These are phyloP conservation scores for Mortierella sp. DNA, from an alignment of 371 early-diverging fungal genomes.

Conservation along the genomic window DNA sequence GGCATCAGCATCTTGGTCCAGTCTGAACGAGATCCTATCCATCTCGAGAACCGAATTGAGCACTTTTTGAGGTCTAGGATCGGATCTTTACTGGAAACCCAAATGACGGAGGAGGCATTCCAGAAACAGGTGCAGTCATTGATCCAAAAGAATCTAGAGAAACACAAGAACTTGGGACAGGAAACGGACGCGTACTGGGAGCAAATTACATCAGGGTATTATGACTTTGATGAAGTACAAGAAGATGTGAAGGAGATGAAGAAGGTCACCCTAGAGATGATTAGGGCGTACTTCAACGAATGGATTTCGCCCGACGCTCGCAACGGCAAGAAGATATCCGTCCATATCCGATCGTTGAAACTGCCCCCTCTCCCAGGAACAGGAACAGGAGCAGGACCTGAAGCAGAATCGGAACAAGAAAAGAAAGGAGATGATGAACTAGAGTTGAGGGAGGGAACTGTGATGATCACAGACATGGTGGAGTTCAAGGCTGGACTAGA, in stretches of 20 bases:
- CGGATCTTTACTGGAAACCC: slow-evolving; percentile 56
- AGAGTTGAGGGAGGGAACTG: slow-evolving; percentile 53
- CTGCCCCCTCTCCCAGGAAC: slow-evolving; percentile 25
- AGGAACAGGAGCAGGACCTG: too few relatives aligned
- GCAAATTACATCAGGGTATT: slow-evolving; percentile 78
- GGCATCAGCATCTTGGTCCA: slow-evolving; percentile 84
- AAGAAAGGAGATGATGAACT: slow-evolving; percentile 15
- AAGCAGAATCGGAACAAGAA: slow-evolving; percentile 7
- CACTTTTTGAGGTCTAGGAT: slow-evolving; percentile 64
- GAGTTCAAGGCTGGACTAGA: slow-evolving; percentile 67
- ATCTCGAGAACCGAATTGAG: slow-evolving; percentile 84
- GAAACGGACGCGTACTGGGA: slow-evolving; percentile 81
- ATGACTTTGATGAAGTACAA: slow-evolving; percentile 76
- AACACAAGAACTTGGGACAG: slow-evolving; percentile 83
- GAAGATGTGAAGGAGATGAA: slow-evolving; percentile 55
- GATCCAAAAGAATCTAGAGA: slow-evolving; percentile 78
- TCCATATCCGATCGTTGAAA: slow-evolving; percentile 74
- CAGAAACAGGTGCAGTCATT: slow-evolving; percentile 76
- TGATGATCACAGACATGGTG: slow-evolving; percentile 58
- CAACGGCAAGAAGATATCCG: slow-evolving; percentile 65
- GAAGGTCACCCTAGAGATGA: slow-evolving; percentile 57
- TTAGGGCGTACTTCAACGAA: slow-evolving; percentile 56
- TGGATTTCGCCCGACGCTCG: slow-evolving; percentile 66
- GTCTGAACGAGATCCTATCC: slow-evolving; percentile 84
- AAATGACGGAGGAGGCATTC: slow-evolving; percentile 76